Percentiles rank a stretch among this genome's conserved stretches.
These are phyloP conservation scores for Pseudophaeomoniella oleicola DNA, from an alignment of 2,329 filamentous ascomycete genomes.

Conservation along the genomic window DNA sequence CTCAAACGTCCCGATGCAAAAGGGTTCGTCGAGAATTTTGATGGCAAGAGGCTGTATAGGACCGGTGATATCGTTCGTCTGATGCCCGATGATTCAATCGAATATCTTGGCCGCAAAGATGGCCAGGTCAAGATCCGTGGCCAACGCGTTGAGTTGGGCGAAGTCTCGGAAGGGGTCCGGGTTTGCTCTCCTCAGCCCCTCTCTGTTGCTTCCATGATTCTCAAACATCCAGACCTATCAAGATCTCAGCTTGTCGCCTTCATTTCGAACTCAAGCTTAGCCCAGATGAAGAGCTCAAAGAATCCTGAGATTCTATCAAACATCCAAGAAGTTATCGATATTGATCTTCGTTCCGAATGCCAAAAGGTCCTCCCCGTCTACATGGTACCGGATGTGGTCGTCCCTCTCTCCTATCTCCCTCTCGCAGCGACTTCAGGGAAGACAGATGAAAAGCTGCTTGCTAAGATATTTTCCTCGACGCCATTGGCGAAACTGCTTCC, in stretches of 20 bases:
- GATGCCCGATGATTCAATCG: constrained; percentile 51
- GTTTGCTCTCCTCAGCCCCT: constrained; percentile 43
- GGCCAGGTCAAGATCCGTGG: constrained; percentile 15
- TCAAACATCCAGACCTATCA: constrained; percentile 43
- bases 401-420: not conserved
- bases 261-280: constrained; percentile 40
- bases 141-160: constrained; percentile 15
- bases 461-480: not conserved
- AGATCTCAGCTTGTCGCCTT: constrained; percentile 54
- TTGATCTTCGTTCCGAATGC: not conserved
- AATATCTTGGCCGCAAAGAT: constrained; percentile 25
- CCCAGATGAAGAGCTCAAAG: not conserved
- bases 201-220: not conserved
- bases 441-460: not conserved
- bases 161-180: constrained; percentile 7
- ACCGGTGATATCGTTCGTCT: constrained; percentile 59
- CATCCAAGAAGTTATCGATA: not conserved
- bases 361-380: not conserved
- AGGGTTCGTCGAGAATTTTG: constrained; percentile 57
- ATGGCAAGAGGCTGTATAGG: constrained; percentile 53
- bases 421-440: not conserved
- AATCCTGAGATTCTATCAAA: not conserved
- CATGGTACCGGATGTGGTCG: not conserved
- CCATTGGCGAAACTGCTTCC: not conserved
- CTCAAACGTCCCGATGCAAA: constrained; percentile 65